These are phyloP conservation scores for Aspergillus hiratsukae DNA, from an alignment of 2,329 filamentous ascomycete species.

Conservation along the genomic window DNA sequence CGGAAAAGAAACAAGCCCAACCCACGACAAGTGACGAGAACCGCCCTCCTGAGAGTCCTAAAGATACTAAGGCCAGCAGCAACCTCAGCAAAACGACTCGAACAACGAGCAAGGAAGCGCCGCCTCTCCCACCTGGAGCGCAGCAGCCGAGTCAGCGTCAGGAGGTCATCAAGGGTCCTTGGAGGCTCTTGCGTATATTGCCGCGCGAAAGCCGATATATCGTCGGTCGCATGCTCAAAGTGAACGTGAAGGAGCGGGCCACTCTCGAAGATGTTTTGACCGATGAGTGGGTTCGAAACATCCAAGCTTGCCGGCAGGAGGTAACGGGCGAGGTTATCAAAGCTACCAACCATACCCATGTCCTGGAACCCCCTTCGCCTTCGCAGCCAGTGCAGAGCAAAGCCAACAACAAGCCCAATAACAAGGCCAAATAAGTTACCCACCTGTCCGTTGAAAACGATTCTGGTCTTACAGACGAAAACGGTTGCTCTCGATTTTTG, in stretches of 20 bases:
- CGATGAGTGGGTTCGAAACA: conserved; percentile 85
- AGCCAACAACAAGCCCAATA: conserved; percentile 22
- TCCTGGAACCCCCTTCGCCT: conserved; percentile 63
- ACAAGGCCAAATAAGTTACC: conserved; percentile 1
- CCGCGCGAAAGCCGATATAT: conserved; percentile 87
- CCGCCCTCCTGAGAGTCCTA: conserved; percentile 18
- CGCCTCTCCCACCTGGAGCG: conserved; percentile 28
- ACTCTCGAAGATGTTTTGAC: conserved; percentile 79
- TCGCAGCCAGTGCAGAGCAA: conserved; percentile 34
- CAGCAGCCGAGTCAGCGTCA: conserved; percentile 41
- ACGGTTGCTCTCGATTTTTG: conserved; percentile 2
- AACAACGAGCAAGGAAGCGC: conserved; percentile 39
- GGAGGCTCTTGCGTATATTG: conserved; percentile 79
- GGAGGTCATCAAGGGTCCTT: conserved; percentile 85
- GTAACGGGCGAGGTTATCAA: conserved; percentile 67
- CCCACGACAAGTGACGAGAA: conserved; percentile 23
- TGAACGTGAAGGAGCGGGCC: conserved; percentile 77
- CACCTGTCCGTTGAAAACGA: background rate
- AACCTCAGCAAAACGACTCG: conserved; percentile 24
- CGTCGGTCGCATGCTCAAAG: conserved; percentile 85
- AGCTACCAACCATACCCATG: conserved; percentile 75
- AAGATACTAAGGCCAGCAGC: conserved; percentile 19
- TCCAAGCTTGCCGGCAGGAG: conserved; percentile 76
- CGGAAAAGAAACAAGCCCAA: conserved; percentile 19
- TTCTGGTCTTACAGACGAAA: conserved; percentile 1